Evolutionary conservation across 2,329 filamentous ascomycete species (phyloP), one percentile per base, ranked within the genome.

Genomic region (Colletotrichum paranaense): DNA sequence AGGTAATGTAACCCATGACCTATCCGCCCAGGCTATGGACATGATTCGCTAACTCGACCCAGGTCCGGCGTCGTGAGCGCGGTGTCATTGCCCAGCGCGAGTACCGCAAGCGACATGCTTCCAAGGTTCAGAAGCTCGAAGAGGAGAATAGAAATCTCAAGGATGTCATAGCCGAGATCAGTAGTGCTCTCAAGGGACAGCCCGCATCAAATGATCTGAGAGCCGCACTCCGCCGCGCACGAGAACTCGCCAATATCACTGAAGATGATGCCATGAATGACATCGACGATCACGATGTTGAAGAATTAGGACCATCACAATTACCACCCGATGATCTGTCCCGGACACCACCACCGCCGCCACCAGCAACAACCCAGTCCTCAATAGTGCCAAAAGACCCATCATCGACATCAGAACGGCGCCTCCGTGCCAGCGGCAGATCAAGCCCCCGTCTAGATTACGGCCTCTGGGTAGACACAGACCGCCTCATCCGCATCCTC

Each of bases 101-200:
- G 19, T 78, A 77, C 14, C 76, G 76, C 26, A 76, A 76, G 57
- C 76, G 76, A 7, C 75, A 77, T 32, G 75, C 76, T 0, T 70
- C 74, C n/a, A 77, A 75, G 52, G 68, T 77, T 1, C 74, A 76
- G 49, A 63, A 38, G 3, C 68, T 78, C 0, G 70, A 78, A 9
- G 73, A 77, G 5, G 76, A 78, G 53, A 77, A 77, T 58, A 66
- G 58, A 22, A 63, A 35, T 4, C 67, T 78, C 11, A 72, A 66
- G 35, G 49, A 68, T 3, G 49, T 62, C 35, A 75, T 77, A 38
- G 35, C 14, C 2, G 58, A 65, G 1, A 74, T 77, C n/a, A 38
- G 38, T 5, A 46, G 14, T 14, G 63, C 70, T 1, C 38, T 74
- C 5, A 24, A 19, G 1, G n/a, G n/a, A 11, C 35, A 22, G 0